phyloP scores from a whole-genome alignment of 2,329 filamentous ascomycete species.

The Penicillium aurantiogriseum region DNA sequence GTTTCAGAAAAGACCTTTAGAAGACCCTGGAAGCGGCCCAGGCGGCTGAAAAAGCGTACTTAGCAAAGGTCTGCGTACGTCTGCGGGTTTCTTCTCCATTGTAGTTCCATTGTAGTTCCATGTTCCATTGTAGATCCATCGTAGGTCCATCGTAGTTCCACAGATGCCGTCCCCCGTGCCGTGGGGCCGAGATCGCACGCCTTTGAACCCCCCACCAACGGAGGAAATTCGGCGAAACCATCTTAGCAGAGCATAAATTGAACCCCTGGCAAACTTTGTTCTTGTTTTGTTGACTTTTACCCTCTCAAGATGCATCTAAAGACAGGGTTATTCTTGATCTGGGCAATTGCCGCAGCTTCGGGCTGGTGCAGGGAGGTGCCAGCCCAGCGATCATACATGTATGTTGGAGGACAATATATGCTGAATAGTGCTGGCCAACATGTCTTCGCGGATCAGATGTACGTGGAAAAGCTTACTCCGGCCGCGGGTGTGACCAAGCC shows the following conservation, averaged over 20 bases:
- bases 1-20: too few species aligned
- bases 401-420: conserved; percentile 31
- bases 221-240: not conserved
- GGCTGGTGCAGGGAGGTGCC: conserved; percentile 6
- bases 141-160: too few species aligned
- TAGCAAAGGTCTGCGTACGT: too few species aligned
- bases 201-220: not conserved
- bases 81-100: too few species aligned
- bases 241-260: not conserved
- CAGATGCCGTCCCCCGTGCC: too few species aligned
- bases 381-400: conserved; percentile 28
- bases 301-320: conserved; percentile 12
- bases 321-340: conserved; percentile 7
- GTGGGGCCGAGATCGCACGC: too few species aligned
- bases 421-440: conserved; percentile 17
- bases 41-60: too few species aligned
- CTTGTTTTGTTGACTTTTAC: not conserved
- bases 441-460: conserved; percentile 34
- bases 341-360: conserved; percentile 10
- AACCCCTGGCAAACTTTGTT: not conserved
- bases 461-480: conserved; percentile 36
- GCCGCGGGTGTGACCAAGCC: conserved; percentile 16
- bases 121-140: too few species aligned
- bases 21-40: too few species aligned
- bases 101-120: too few species aligned